These are phyloP conservation scores for Inosperma sp. DNA, from an alignment of 768 basidiomycete genomes.

Conservation along the genomic window DNA sequence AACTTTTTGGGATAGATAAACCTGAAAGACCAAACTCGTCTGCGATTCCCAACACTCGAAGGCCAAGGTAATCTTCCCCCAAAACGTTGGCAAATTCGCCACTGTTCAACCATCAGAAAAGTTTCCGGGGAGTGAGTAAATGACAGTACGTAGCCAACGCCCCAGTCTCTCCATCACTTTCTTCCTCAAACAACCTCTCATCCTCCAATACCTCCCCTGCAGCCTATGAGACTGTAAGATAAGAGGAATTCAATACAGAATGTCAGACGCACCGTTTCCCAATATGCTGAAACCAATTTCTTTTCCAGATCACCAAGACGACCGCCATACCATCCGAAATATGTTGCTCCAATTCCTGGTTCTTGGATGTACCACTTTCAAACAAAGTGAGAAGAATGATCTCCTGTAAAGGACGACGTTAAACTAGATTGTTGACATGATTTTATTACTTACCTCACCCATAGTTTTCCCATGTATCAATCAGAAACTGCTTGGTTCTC, in stretches of 20 bases:
- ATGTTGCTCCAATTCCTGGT: slow-evolving; percentile 80
- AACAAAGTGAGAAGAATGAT: slow-evolving; percentile 89
- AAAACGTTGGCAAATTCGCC: slow-evolving; percentile 85
- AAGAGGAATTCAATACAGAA: neutral
- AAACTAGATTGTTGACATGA: neutral
- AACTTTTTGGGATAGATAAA: slow-evolving; percentile 76
- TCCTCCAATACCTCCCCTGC: slow-evolving; percentile 45
- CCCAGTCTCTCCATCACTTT: slow-evolving; percentile 43
- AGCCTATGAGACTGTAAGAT: slow-evolving; percentile 23
- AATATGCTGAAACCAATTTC: slow-evolving; percentile 80
- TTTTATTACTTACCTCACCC: slow-evolving; percentile 62
- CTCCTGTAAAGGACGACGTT: slow-evolving; percentile 49
- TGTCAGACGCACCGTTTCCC: slow-evolving; percentile 61
- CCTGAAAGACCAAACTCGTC: slow-evolving; percentile 76
- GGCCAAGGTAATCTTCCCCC: slow-evolving; percentile 90
- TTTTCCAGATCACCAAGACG: slow-evolving; percentile 77
- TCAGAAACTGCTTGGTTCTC: slow-evolving; percentile 72
- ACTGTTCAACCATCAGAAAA: slow-evolving; percentile 31
- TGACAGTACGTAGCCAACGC: slow-evolving; percentile 34
- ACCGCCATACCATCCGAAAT: slow-evolving; percentile 79
- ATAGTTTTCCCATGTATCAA: slow-evolving; percentile 74
- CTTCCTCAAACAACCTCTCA: slow-evolving; percentile 48
- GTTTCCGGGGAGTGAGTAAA: neutral
- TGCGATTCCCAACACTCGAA: slow-evolving; percentile 84
- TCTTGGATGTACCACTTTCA: slow-evolving; percentile 76